Conservation (phyloP, 2,329 filamentous ascomycete species). For the Mariannaea elegans region DNA sequence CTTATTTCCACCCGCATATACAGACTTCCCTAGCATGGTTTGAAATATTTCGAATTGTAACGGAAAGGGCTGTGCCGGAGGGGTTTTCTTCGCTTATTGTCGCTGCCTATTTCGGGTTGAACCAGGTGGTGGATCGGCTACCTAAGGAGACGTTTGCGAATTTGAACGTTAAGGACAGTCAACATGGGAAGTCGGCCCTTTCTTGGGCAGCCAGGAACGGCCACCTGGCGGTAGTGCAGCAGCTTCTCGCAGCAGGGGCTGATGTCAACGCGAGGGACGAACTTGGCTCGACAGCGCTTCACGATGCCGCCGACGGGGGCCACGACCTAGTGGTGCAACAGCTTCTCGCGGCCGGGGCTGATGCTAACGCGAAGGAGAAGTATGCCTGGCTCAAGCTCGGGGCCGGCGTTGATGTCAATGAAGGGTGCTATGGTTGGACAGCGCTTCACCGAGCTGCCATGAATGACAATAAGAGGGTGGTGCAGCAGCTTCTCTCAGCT, state of each 20-base stretch:
- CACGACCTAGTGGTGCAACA: too few relatives aligned
- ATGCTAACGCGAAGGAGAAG: not conserved
- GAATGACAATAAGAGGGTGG: not conserved
- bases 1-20: not conserved
- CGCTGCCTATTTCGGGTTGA: constrained; percentile 10
- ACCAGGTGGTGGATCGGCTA: constrained; percentile 1
- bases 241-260: constrained; percentile 1
- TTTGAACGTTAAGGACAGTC: constrained; percentile 1
- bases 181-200: not conserved
- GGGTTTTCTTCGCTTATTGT: not conserved
- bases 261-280: not conserved
- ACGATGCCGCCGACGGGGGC: not conserved
- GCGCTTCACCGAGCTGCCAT: not conserved
- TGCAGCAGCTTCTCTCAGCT: constrained; percentile 6
- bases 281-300: not conserved
- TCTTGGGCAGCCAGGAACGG: constrained; percentile 14
- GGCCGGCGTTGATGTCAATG: not conserved
- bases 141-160: constrained; percentile 1
- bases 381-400: not conserved
- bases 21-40: not conserved
- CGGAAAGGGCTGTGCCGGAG: not conserved
- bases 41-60: not conserved
- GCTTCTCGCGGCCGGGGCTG: not conserved
- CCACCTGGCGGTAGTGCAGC: not conserved
- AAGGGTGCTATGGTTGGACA: not conserved